phyloP scores from a whole-genome alignment of 306 rosid species.

The Parietaria judaica region DNA sequence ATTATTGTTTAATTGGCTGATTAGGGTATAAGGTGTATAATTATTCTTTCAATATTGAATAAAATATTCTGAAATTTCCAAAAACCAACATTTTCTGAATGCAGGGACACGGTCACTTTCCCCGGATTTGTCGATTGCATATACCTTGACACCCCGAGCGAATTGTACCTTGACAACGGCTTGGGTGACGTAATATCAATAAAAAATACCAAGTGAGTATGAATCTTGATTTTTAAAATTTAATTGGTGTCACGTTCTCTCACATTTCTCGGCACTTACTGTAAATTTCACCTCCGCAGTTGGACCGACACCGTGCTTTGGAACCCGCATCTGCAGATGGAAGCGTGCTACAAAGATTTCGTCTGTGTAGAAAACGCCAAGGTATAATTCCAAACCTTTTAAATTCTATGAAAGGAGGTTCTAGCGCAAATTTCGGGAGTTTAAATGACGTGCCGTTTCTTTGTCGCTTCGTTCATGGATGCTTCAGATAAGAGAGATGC shows the following conservation, averaged over 20 bases:
- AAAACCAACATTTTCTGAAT: not conserved
- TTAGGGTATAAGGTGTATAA: no score
- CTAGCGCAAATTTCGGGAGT: not conserved
- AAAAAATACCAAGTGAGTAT: conserved; percentile 64
- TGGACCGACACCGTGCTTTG: conserved; percentile 96
- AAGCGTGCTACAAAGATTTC: conserved; percentile 86
- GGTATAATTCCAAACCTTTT: conserved; percentile 29
- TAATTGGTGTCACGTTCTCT: not conserved
- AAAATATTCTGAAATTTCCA: no score
- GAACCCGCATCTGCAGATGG: conserved; percentile 90
- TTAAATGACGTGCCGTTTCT: not conserved
- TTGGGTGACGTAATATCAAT: conserved; percentile 71
- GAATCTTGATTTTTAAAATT: not conserved
- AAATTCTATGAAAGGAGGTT: not conserved
- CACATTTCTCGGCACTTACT: conserved; percentile 14
- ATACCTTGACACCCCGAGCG: conserved; percentile 61
- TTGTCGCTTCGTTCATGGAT: conserved; percentile 4
- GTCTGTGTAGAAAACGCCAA: conserved; percentile 96
- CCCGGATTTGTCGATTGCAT: conserved; percentile 96
- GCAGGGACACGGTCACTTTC: conserved; percentile 73
- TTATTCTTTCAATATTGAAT: no score
- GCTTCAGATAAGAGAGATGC: conserved; percentile 61
- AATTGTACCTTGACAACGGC: conserved; percentile 76
- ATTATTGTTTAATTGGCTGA: no score
- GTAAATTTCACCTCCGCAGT: conserved; percentile 33